Percentiles rank a stretch among this genome's conserved stretches.
These are phyloP conservation scores for Endocarpon pusillum DNA, from an alignment of 495 filamentous ascomycete species.

Conservation along the genomic window DNA sequence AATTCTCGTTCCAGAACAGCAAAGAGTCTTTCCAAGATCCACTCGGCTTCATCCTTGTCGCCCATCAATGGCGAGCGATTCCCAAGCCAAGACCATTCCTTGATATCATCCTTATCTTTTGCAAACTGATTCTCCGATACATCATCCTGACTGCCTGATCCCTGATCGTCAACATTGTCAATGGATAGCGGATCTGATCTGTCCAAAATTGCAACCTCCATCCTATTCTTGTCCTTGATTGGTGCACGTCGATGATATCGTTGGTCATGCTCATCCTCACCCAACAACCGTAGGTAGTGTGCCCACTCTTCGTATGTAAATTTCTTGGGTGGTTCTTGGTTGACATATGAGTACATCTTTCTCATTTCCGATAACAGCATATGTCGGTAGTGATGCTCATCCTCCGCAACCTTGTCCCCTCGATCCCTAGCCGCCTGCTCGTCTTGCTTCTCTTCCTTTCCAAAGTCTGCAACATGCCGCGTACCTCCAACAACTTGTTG, in stretches of 20 bases:
- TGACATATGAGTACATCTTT: conserved; percentile 43
- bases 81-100: conserved; percentile 63
- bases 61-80: conserved; percentile 57
- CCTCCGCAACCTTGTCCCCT: conserved; percentile 26
- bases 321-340: conserved; percentile 38
- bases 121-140: conserved; percentile 11
- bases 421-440: conserved; percentile 21
- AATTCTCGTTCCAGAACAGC: conserved; percentile 37
- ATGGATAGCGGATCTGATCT: no score
- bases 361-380: conserved; percentile 50
- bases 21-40: conserved; percentile 54
- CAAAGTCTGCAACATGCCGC: no score
- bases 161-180: conserved; percentile 5
- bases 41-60: conserved; percentile 55
- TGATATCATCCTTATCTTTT: conserved; percentile 10
- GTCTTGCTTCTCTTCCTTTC: conserved; percentile 23
- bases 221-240: conserved; percentile 6
- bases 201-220: no score
- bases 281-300: conserved; percentile 59
- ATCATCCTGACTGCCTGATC: conserved; percentile 9
- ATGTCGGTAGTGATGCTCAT: conserved; percentile 45
- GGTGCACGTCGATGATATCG: conserved; percentile 11
- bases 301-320: conserved; percentile 74
- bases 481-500: no score
- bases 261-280: conserved; percentile 40